A percentile compares a stretch with the other conserved stretches of the same genome.
These are phyloP conservation scores for Phialophora macrospora DNA, from an alignment of 2,329 filamentous ascomycete genomes.

Conservation along the genomic window DNA sequence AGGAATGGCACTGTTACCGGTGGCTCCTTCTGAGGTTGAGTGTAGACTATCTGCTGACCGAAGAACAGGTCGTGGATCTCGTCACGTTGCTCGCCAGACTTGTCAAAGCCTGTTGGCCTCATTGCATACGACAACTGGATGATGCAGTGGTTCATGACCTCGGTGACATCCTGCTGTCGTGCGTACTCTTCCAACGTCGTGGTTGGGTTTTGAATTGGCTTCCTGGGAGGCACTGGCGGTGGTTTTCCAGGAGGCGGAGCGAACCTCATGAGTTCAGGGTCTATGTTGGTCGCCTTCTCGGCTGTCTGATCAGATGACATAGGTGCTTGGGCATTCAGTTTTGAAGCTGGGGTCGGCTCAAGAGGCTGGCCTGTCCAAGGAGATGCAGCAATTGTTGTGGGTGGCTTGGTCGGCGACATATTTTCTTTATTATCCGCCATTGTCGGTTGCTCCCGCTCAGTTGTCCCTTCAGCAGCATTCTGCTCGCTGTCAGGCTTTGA, in stretches of 20 bases:
- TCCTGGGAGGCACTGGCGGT: slow-evolving; percentile 64
- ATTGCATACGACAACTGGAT: slow-evolving; percentile 91
- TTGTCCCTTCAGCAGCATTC: slow-evolving; percentile 47
- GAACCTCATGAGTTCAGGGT: slow-evolving; percentile 34
- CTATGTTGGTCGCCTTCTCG: slow-evolving; percentile 18
- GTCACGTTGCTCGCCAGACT: slow-evolving; percentile 78
- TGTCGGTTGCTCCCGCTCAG: slow-evolving; percentile 36
- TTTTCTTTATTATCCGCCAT: slow-evolving; percentile 49
- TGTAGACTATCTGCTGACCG: slow-evolving; percentile 44
- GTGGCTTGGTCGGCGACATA: slow-evolving; percentile 38
- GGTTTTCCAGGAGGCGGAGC: slow-evolving; percentile 47
- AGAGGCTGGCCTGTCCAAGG: slow-evolving; percentile 42
- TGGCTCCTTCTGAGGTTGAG: slow-evolving; percentile 36
- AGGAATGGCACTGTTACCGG: slow-evolving; percentile 58
- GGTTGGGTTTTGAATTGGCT: slow-evolving; percentile 30
- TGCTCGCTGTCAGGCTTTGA: slow-evolving; percentile 42
- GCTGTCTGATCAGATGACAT: slow-evolving; percentile 30
- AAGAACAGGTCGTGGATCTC: slow-evolving; percentile 70
- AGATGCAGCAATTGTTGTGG: slow-evolving; percentile 28
- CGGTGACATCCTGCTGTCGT: slow-evolving; percentile 91
- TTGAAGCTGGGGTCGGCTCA: slow-evolving; percentile 35
- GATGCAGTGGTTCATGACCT: slow-evolving; percentile 91
- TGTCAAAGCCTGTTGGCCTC: slow-evolving; percentile 67
- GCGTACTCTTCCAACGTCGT: slow-evolving; percentile 56
- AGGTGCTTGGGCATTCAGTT: slow-evolving; percentile 38